A percentile compares a stretch with the other conserved stretches of the same genome.
phyloP scores from a whole-genome alignment of 2,329 filamentous ascomycete species.

The Pyrenophora seminiperda region DNA sequence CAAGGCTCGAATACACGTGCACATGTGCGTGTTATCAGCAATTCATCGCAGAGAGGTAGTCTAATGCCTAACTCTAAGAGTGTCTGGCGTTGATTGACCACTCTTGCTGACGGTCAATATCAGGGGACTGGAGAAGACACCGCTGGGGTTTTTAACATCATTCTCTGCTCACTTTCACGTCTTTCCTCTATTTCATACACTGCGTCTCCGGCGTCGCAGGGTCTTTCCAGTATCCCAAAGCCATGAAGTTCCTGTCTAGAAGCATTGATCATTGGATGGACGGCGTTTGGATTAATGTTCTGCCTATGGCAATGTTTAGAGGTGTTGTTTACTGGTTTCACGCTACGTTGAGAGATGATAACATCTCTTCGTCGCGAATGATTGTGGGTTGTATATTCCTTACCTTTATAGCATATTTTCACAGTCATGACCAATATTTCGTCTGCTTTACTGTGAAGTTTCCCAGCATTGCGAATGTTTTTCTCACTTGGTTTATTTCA shows the following conservation, averaged over 20 bases:
- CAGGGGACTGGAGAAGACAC: conserved; percentile 2
- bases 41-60: conserved; percentile 39
- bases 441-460: too few relatives aligned
- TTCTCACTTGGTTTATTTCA: too few relatives aligned
- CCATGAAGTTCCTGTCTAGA: conserved; percentile 7
- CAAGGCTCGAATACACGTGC: conserved; percentile 32
- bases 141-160: conserved; percentile 5
- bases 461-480: too few relatives aligned
- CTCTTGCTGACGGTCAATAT: conserved; percentile 2
- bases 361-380: too few relatives aligned
- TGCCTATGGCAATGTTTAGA: conserved; percentile 12
- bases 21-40: conserved; percentile 42
- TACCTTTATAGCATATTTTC: not conserved
- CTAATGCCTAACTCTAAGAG: conserved; percentile 38
- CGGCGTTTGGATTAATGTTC: conserved; percentile 10
- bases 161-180: not conserved
- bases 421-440: not conserved
- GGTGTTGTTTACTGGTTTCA: not conserved
- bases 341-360: not conserved
- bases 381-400: not conserved
- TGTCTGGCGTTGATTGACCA: conserved; percentile 37
- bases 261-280: conserved; percentile 10
- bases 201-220: not conserved
- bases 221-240: not conserved
- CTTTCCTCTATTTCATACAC: not conserved